A percentile compares a stretch with the other conserved stretches of the same genome.
Evolutionary conservation across 257 asterid species (phyloP).

Genomic region (Petunia secreta): DNA sequence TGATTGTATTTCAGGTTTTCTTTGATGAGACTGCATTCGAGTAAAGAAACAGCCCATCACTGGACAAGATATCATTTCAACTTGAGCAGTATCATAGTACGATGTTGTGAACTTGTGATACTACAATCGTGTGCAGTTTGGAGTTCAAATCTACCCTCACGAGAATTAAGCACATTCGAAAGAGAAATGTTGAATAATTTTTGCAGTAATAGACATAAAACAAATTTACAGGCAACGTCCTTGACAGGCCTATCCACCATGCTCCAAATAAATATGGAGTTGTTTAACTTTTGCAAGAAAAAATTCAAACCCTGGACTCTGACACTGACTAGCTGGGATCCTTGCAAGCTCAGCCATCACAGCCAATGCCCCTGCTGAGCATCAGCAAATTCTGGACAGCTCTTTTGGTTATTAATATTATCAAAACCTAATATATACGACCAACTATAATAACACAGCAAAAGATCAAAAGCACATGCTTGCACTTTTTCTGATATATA

Average conservation of each 20-base stretch:
- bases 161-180: not conserved
- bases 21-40: no score
- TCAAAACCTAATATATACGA: not conserved
- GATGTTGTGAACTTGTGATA: no score
- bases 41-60: not conserved
- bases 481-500: not conserved
- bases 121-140: no score
- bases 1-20: not conserved
- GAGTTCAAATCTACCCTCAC: not conserved
- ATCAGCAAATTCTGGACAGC: not conserved
- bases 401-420: not conserved
- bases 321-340: not conserved
- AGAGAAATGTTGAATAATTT: not conserved
- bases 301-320: not conserved
- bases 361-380: not conserved
- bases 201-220: not conserved
- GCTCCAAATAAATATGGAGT: not conserved
- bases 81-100: not conserved
- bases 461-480: not conserved
- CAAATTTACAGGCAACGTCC: not conserved
- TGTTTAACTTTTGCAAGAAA: not conserved
- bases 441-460: not conserved
- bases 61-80: not conserved
- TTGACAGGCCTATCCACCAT: not conserved
- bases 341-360: conserved; percentile 14